These are phyloP conservation scores for Globisporangium abappressorium DNA, from an alignment of 352 stramenopile genomes.

Conservation along the genomic window DNA sequence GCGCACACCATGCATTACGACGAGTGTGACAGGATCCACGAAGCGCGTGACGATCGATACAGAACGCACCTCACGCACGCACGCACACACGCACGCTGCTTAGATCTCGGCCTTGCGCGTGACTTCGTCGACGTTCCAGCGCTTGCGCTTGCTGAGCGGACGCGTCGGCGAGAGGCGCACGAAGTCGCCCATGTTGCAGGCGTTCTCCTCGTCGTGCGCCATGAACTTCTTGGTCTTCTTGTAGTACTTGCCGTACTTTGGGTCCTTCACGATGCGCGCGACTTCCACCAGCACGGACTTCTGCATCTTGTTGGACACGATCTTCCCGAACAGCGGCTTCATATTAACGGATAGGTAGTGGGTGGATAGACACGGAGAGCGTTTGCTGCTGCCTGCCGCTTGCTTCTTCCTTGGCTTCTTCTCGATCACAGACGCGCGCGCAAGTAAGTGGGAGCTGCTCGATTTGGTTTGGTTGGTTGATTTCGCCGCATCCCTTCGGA, in stretches of 20 bases:
- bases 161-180: constrained; percentile 75
- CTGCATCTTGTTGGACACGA: constrained; percentile 96
- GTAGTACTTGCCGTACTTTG: constrained; percentile 94
- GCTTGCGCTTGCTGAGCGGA: constrained; percentile 85
- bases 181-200: constrained; percentile 90
- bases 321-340: constrained; percentile 93
- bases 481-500: constrained; percentile 20
- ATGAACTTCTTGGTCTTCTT: constrained; percentile 97
- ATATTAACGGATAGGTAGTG: constrained; percentile 41
- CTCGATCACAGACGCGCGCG: not conserved
- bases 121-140: constrained; percentile 89
- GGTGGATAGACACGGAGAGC: not conserved
- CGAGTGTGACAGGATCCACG: not conserved
- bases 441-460: constrained; percentile 1
- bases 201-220: constrained; percentile 95
- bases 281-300: constrained; percentile 96
- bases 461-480: constrained; percentile 29
- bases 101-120: constrained; percentile 86
- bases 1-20: not conserved
- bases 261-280: constrained; percentile 92
- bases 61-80: not conserved
- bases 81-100: constrained; percentile 1
- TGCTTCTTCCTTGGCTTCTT: constrained; percentile 6
- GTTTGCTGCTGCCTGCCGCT: not conserved
- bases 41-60: not conserved